phyloP scores from a whole-genome alignment of 352 stramenopile species.

The Peronospora farinosa region DNA sequence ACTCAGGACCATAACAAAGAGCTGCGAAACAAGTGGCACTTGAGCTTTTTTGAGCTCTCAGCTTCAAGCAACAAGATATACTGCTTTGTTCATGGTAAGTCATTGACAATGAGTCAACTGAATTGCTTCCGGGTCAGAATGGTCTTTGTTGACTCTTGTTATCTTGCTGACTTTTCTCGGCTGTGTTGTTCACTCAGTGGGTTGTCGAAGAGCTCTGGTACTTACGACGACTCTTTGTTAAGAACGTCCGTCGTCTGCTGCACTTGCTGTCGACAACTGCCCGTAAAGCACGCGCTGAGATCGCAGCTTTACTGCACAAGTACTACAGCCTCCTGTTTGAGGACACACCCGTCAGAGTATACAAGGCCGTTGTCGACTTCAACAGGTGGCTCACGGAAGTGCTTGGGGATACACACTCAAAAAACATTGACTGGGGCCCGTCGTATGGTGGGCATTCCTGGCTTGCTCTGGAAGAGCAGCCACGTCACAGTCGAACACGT shows the following conservation, averaged over 20 bases:
- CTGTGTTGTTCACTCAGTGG: conserved; percentile 9
- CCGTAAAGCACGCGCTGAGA: conserved; percentile 5
- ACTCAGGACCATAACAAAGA: conserved; percentile 1
- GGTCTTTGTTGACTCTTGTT: not conserved
- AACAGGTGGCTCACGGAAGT: conserved; percentile 30
- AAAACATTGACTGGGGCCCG: conserved; percentile 18
- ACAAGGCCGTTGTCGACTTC: conserved; percentile 26
- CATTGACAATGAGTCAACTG: not conserved
- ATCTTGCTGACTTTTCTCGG: conserved; percentile 9
- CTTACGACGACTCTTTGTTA: conserved; percentile 18
- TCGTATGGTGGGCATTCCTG: conserved; percentile 17
- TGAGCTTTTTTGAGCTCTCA: not conserved
- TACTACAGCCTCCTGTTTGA: conserved; percentile 16
- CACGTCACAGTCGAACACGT: conserved; percentile 6
- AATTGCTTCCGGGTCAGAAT: not conserved
- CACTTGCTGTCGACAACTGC: conserved; percentile 11
- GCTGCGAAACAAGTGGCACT: not conserved
- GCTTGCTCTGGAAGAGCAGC: conserved; percentile 18
- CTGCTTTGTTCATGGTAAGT: conserved; percentile 20
- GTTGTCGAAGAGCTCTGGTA: conserved; percentile 16
- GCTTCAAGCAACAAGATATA: conserved; percentile 1
- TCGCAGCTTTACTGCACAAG: conserved; percentile 13
- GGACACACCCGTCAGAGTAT: conserved; percentile 7
- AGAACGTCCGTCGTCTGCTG: conserved; percentile 19
- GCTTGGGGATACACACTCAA: conserved; percentile 15